Base-by-base conservation (phyloP, 1,139 yeast species). In the Pichia sp. region DNA sequence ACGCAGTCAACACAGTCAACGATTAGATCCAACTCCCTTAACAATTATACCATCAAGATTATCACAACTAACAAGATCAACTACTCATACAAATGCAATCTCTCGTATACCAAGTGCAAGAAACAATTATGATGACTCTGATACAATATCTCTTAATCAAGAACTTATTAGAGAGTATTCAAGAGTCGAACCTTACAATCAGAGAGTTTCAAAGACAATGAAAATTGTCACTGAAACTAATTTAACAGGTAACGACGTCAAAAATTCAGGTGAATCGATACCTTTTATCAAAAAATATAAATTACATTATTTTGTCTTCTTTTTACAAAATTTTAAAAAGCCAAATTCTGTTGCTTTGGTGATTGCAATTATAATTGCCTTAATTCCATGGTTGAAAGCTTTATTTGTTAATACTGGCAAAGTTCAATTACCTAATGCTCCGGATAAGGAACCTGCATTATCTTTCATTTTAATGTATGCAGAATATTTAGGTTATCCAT, bases 341-440 rank as follows among this genome's bases (percentile, higher is more conserved):
- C 95, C 96, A 0, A 84, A 80, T 51, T 83, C 96, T 1, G 57
- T 82, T 44, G 73, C 90, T 0, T 74, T 89, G 34, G 71, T 88
- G 4, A 35, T 79, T 0, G 74, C 95, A 0, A 65, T 90, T 39
- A 71, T 76, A 3, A 69, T 88, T 29, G 83, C 95, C 7, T 81
- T 90, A 80, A 73, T 94, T 18, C 96, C 97, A 1, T 90, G 96
- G 71, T 68, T 86, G 5, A 84, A 87, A 59, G 87, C 94, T 0
- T 71, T 89, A 18, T 90, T 90, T 61, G 87, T 85, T 15, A 56
- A 59, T 7, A 67, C 65, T 20, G 64, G 62, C n/a, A 65, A 67
- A 25, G 73, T 67, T 4, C 43, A 65, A 23, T 68, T 81, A 46
- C 82, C 77, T 3, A 67, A 74, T 51, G 97, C 97, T 0, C 97